Conservation (phyloP, 495 filamentous ascomycete genomes). For the Hypomontagnella monticulosa region DNA sequence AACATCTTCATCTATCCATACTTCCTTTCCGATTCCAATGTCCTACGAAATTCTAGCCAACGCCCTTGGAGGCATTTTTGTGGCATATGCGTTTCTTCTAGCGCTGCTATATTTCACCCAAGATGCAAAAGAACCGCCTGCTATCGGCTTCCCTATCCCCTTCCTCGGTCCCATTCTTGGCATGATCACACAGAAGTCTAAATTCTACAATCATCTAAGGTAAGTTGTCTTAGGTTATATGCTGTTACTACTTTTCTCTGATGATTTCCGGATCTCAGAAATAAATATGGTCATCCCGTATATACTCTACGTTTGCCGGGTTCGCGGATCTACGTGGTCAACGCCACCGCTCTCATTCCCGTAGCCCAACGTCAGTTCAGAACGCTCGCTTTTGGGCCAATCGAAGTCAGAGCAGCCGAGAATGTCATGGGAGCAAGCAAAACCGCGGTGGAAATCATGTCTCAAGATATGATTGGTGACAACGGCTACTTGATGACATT, state of each 20-base stretch:
- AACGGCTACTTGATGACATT: constrained; percentile 15
- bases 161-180: not conserved
- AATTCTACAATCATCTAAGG: too few relatives aligned
- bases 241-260: too few relatives aligned
- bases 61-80: too few relatives aligned
- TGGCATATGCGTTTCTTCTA: too few relatives aligned
- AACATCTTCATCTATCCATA: too few relatives aligned
- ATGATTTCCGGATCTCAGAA: not conserved
- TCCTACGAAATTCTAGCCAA: too few relatives aligned
- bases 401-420: not conserved
- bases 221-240: too few relatives aligned
- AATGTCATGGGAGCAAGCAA: constrained; percentile 8
- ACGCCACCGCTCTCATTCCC: constrained; percentile 22
- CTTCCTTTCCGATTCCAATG: too few relatives aligned
- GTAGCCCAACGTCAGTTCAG: constrained; percentile 24
- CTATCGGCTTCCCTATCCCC: not conserved
- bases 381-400: constrained; percentile 12
- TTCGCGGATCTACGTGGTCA: constrained; percentile 30
- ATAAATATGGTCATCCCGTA: constrained; percentile 20
- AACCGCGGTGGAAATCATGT: constrained; percentile 13
- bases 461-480: constrained; percentile 1
- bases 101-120: not conserved
- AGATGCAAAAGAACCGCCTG: not conserved
- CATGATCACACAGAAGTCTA: too few relatives aligned
- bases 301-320: constrained; percentile 36